Percentiles rank a stretch among this genome's conserved stretches.
phyloP scores from a whole-genome alignment of 2,329 filamentous ascomycete genomes.

The Fusarium decemcellulare region DNA sequence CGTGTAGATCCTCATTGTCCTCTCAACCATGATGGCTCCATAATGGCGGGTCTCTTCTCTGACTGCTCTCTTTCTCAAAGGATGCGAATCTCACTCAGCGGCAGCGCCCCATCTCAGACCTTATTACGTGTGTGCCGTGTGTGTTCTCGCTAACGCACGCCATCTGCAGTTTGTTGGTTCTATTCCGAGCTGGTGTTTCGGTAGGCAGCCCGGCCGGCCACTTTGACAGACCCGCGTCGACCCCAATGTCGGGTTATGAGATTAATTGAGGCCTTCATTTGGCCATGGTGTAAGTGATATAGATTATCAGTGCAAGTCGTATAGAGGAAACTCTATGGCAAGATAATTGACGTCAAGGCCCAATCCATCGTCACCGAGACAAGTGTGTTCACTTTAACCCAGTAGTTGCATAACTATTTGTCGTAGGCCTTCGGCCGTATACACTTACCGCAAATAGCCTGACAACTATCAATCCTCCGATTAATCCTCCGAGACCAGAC shows the following conservation, averaged over 20 bases:
- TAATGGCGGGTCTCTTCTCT: constrained; percentile 5
- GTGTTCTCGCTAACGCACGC: constrained; percentile 15
- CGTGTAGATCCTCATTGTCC: constrained; percentile 38
- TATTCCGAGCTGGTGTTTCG: constrained; percentile 4
- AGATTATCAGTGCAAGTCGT: neutral
- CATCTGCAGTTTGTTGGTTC: constrained; percentile 2
- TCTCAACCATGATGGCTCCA: constrained; percentile 24
- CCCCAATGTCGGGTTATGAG: constrained; percentile 7
- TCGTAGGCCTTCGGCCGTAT: too few relatives aligned
- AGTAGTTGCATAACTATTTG: too few relatives aligned
- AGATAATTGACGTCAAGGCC: neutral
- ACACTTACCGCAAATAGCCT: too few relatives aligned
- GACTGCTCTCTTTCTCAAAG: neutral
- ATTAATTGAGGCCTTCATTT: constrained; percentile 2
- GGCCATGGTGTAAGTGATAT: neutral
- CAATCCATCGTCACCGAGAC: neutral
- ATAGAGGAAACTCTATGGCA: neutral
- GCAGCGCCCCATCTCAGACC: neutral
- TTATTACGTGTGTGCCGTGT: neutral
- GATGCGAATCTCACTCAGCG: neutral
- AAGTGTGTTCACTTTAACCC: too few relatives aligned
- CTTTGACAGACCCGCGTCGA: constrained; percentile 10
- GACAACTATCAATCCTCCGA: too few relatives aligned
- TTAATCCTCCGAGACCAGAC: neutral
- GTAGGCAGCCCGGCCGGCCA: constrained; percentile 1